These are phyloP conservation scores for Colletotrichum sp. DNA, from an alignment of 2,329 filamentous ascomycete genomes.

Conservation along the genomic window DNA sequence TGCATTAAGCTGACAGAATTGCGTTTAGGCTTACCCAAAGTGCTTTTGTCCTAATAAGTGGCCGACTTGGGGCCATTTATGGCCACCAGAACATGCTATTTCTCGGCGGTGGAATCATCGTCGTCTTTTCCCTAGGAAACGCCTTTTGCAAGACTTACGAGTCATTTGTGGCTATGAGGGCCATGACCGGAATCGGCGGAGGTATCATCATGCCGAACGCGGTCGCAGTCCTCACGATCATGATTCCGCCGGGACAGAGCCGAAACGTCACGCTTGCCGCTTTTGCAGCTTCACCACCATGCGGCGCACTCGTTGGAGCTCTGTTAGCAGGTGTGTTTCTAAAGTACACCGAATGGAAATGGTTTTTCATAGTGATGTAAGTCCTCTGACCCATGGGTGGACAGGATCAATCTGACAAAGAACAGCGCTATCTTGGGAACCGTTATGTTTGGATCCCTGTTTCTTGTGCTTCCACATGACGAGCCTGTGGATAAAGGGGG, in stretches of 20 bases:
- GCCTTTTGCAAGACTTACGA: neutral
- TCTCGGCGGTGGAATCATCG: neutral
- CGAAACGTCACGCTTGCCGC: conserved; percentile 50
- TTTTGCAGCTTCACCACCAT: conserved; percentile 53
- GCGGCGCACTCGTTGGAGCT: conserved; percentile 46
- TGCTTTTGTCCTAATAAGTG: neutral
- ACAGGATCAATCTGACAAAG: neutral
- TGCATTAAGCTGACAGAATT: neutral
- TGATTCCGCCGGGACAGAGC: conserved; percentile 48
- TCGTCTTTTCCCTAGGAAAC: neutral
- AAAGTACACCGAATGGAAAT: neutral
- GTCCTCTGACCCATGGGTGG: neutral
- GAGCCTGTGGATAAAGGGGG: conserved; percentile 14
- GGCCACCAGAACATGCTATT: neutral
- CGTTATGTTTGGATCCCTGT: neutral
- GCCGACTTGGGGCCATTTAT: neutral
- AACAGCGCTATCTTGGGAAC: neutral
- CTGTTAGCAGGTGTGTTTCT: conserved; percentile 38
- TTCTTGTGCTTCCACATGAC: neutral
- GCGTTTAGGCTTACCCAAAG: neutral
- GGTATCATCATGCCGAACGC: conserved; percentile 58
- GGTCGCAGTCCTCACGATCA: conserved; percentile 53
- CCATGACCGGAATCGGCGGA: conserved; percentile 44
- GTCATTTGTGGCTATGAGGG: neutral
- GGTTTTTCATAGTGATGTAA: neutral